Evolutionary conservation across 257 asterid species (phyloP), one percentile per base, ranked within the genome.

Genomic region (Cruciata laevipes): DNA sequence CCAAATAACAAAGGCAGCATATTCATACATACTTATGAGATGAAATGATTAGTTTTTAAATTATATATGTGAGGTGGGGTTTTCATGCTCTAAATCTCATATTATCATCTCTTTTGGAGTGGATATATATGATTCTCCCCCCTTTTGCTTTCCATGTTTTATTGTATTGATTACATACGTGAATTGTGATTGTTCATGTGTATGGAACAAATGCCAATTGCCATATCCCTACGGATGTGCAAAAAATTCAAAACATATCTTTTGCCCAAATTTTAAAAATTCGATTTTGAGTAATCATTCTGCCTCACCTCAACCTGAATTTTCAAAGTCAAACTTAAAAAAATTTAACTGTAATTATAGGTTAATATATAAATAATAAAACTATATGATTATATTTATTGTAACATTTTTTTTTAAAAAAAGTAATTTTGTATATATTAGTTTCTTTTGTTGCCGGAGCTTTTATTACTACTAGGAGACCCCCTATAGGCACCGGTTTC

Each of bases 91-190:
- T 82, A 84, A 82, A 83, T 63, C 21, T 56, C 8, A 7, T 80
- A 52, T 14, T 66, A 75, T 71, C 84, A 74, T 86, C 90, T 86
- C 90, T 85, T 85, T 84, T 76, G 81, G 85, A 80, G 74, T 85
- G 85, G 82, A 82, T 77, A 79, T 76, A 82, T 77, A 79, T 76
- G 82, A 84, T 82, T 65, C 30, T 81, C 79, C 30, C 82, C 79
- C 81, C 83, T 79, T 82, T 86, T 78, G 73, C 85, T 82, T 85
- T 79, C 81, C 76, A 73, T 4, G 6, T 35, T 1, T 3, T 38
- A 10, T 38, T 38, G 9, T 76, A 85, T 86, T 84, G 89, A 78
- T 58, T 71, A 21, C 33, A n/a, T 49, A 65, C 72, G 16, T 40
- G 49, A 40, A 40, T 12, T 35, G 78, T 77, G 72, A 68, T 81